Conservation (phyloP, 2,329 filamentous ascomycete species). For the Claviceps maximensis region DNA sequence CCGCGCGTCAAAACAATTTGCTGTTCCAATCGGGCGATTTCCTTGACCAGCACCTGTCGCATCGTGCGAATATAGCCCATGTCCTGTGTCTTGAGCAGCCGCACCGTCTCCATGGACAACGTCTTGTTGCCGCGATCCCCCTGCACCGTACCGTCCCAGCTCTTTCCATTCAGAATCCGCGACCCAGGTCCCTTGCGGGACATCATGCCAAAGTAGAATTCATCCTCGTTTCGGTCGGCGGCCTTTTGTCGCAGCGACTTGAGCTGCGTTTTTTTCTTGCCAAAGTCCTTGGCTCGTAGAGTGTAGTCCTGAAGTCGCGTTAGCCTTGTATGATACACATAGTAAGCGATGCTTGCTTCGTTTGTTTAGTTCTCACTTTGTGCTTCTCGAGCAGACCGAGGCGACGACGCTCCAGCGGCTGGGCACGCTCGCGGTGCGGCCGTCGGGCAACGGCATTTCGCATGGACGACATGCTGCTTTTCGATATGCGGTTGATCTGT, state of each 20-base stretch:
- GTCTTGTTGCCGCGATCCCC: constrained; percentile 44
- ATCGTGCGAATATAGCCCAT: constrained; percentile 50
- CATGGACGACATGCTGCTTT: constrained; percentile 38
- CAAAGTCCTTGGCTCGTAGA: constrained; percentile 52
- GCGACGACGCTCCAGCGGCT: constrained; percentile 69
- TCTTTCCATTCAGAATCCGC: constrained; percentile 33
- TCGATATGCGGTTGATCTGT: not conserved
- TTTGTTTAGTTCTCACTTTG: constrained; percentile 49
- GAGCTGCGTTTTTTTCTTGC: constrained; percentile 49
- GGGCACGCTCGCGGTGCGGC: constrained; percentile 80
- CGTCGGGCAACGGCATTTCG: constrained; percentile 61
- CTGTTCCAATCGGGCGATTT: constrained; percentile 42
- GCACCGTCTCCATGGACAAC: constrained; percentile 42
- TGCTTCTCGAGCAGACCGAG: constrained; percentile 92
- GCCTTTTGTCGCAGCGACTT: constrained; percentile 48
- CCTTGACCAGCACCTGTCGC: constrained; percentile 45
- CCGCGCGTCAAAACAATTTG: constrained; percentile 32
- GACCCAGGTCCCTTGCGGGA: constrained; percentile 43
- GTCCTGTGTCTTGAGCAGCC: constrained; percentile 57
- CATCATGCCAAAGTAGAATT: constrained; percentile 61
- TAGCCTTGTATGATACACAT: not conserved
- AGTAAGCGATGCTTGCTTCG: not conserved
- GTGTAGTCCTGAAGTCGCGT: constrained; percentile 41
- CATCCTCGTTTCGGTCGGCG: constrained; percentile 55
- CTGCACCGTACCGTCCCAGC: constrained; percentile 41